Evolutionary conservation across 2,329 filamentous ascomycete genomes (phyloP), one percentile per base, ranked within the genome.

Genomic region (Epichloe gansuensis): DNA sequence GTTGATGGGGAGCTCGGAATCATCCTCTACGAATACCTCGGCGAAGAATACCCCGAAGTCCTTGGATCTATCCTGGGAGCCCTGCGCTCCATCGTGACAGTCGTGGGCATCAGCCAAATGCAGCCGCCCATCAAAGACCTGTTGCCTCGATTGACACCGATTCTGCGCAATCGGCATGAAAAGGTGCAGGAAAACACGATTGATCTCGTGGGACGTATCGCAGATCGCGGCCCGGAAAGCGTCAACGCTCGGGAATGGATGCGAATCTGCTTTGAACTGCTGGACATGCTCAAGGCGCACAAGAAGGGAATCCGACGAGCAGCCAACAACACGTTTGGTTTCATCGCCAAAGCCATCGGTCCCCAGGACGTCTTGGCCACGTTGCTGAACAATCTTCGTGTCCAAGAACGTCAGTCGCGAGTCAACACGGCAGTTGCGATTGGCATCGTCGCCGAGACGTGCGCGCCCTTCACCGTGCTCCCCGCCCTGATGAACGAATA

Each of bases 171-270:
- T 72, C 86, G 93, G 58, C 93, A 98, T 72, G 93, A 98, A 66
- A 98, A 98, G 71, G 94, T 98, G 44, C 93, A 98, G 68, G 93
- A 98, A 65, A 98, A 98, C 70, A 97, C 93, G 0, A 97, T 98
- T 62, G 93, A 98, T 67, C 78, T 98, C 2, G 93, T 98, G 21
- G 93, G 93, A 52, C 91, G 93, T 76, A 97, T 98, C 61, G 93
- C 94, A 15, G 93, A 98, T 70, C 87, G 93, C 59, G 94, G 93
- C 1, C 91, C 93, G 1, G 93, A 98, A 69, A 91, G 87, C 57
- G 93, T 98, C 66, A 95, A 95, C 65, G 91, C 93, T 13, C 82
- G 93, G 63, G 93, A 98, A 71, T 98, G 93, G 93, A 98, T 98
- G 94, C 85, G 93, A 67, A 98, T 98, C 67, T 98, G 93, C 73